Evolutionary conservation across 805 yeast genomes (phyloP).

Genomic region (Spathaspora girioi): DNA sequence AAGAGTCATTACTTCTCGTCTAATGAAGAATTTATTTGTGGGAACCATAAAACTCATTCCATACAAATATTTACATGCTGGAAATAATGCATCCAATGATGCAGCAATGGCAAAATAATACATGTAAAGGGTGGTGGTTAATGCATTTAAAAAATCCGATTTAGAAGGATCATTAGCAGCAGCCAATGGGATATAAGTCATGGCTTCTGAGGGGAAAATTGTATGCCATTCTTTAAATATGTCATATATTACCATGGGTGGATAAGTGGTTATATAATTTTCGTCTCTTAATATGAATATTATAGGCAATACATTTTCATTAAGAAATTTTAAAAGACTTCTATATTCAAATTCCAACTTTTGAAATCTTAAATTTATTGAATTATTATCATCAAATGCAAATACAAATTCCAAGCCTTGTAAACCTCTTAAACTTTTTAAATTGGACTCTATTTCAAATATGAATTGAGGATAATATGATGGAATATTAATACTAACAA

Average conservation of each 20-base stretch:
- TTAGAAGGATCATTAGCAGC: conserved; percentile 5
- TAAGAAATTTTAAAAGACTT: conserved; percentile 13
- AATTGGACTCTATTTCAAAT: conserved; percentile 11
- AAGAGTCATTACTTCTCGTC: conserved; percentile 7
- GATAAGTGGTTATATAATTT: conserved; percentile 15
- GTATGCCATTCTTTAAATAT: conserved; percentile 18
- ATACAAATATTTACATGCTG: conserved; percentile 19
- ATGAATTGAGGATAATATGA: conserved; percentile 20
- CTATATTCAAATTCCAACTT: conserved; percentile 11
- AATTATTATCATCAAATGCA: background rate
- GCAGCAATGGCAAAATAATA: conserved; percentile 20
- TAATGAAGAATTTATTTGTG: conserved; percentile 9
- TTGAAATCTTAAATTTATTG: conserved; percentile 1
- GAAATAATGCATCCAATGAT: conserved; percentile 20
- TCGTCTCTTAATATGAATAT: conserved; percentile 11
- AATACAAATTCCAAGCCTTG: conserved; percentile 9
- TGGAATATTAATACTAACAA: conserved; percentile 19
- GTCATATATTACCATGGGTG: conserved; percentile 14
- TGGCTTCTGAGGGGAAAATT: conserved; percentile 17
- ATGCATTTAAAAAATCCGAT: conserved; percentile 10
- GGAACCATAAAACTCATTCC: conserved; percentile 17
- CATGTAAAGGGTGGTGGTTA: conserved; percentile 16
- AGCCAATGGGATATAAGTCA: conserved; percentile 4
- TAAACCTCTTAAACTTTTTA: conserved; percentile 11
- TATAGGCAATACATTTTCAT: conserved; percentile 14